A percentile compares a stretch with the other conserved stretches of the same genome.
Evolutionary conservation across 768 basidiomycete species (phyloP).

Genomic region (Suillus americanus): DNA sequence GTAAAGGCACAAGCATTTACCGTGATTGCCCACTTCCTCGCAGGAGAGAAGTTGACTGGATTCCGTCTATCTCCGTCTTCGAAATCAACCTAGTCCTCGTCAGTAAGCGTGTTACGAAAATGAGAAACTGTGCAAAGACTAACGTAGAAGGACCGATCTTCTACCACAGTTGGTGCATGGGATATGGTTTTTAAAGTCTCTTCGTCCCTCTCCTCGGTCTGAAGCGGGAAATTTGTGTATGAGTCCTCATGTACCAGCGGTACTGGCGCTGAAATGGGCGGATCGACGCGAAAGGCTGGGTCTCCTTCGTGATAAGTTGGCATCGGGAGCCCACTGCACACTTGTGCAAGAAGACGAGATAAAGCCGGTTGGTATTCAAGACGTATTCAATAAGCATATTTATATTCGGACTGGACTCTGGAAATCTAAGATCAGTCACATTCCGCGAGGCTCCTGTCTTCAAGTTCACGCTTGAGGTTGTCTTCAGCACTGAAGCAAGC

Average conservation of each 20-base stretch:
- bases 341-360: not conserved
- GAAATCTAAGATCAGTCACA: not conserved
- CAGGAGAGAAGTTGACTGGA: conserved; percentile 37
- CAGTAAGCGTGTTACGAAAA: conserved; percentile 7
- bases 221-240: not conserved
- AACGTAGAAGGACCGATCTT: conserved; percentile 18
- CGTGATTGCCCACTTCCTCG: conserved; percentile 44
- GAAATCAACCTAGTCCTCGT: conserved; percentile 38
- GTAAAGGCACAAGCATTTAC: conserved; percentile 35
- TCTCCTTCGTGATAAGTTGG: not conserved
- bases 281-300: not conserved
- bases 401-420: not conserved
- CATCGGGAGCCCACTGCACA: not conserved
- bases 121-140: not conserved
- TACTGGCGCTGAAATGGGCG: not conserved
- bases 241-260: not conserved
- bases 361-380: not conserved
- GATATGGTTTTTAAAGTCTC: not conserved
- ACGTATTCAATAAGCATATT: not conserved
- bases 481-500: not conserved
- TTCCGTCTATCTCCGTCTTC: conserved; percentile 37
- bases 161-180: not conserved
- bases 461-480: not conserved
- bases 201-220: not conserved
- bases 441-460: not conserved